phyloP scores from a whole-genome alignment of 179 eudicot species.

The Beta macrorhiza region DNA sequence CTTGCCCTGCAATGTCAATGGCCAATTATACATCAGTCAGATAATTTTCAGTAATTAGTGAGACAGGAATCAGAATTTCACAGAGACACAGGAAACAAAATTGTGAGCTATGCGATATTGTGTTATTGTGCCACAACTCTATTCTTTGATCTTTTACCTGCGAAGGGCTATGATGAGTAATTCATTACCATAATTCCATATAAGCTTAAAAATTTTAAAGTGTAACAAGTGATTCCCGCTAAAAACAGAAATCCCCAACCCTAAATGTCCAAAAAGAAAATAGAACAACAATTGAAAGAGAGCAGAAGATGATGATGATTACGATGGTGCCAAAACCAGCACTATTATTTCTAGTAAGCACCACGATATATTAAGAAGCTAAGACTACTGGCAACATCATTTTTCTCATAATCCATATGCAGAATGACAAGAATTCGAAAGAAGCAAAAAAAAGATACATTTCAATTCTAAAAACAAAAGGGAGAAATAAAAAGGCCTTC shows the following conservation, averaged over 20 bases:
- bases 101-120: neutral
- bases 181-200: neutral
- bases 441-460: neutral
- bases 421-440: neutral
- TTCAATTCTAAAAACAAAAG: neutral
- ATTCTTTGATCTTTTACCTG: constrained; percentile 3
- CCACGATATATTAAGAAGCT: neutral
- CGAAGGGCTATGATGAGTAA: neutral
- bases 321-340: neutral
- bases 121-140: neutral
- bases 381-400: neutral
- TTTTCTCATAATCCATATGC: neutral
- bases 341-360: neutral
- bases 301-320: neutral
- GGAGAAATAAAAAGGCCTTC: neutral
- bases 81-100: neutral
- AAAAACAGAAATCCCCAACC: neutral
- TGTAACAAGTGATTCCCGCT: neutral
- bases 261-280: neutral
- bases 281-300: neutral
- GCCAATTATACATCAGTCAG: neutral
- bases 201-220: neutral
- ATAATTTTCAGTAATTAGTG: neutral
- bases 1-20: constrained; percentile 57
- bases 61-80: neutral